Evolutionary conservation across 1,284 basidiomycete genomes (phyloP), one percentile per base, ranked within the genome.

Genomic region (Kalmanozyma brasiliensis): DNA sequence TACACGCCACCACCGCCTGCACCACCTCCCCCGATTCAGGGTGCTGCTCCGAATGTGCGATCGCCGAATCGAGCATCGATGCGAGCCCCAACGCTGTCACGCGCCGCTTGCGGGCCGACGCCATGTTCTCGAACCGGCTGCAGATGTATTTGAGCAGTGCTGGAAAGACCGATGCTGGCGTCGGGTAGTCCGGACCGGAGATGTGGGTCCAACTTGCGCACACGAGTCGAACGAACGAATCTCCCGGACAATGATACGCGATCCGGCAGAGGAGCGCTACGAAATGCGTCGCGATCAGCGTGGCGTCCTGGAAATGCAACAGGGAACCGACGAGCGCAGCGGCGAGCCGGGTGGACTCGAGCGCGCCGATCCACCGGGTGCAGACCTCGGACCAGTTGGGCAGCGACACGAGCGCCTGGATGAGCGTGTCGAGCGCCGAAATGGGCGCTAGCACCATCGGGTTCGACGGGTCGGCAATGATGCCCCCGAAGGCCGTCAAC

Each of bases 371-470:
- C 65, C 73, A 65, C 37, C 45, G 48, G 10, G 51, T 60, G 30
- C 62, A 33, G 1, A 63, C 61, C 10, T 66, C 62, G 22, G 38
- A 44, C 52, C 71, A 74, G 52, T 68, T 65, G 11, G 55, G 64
- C 36, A 68, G 30, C 1, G 53, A 57, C 1, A 57, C 53, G 22
- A 81, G 48, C 8, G 72, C 41, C 48, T 79, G 78, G 8, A 80
- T 38, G 22, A 80, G 66, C 13, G 63, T 56, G 22, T 76, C 73
- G 40, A 80, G 44, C 19, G 74, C 67, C 13, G 61, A 51, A 13
- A 81, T 46, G 7, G 79, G 79, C 0, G 68, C 57, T 2, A 81
- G 56, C 19, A 80, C 65, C 52, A 76, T 60, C 3, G 78, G 71
- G 20, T 60, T 73, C n/a, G 56, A 56, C 1, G 67, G 63, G 37